Percentiles rank a stretch among this genome's conserved stretches.
Conservation (phyloP, 192 early-diverging fungal species). For the Backusella westeae region DNA sequence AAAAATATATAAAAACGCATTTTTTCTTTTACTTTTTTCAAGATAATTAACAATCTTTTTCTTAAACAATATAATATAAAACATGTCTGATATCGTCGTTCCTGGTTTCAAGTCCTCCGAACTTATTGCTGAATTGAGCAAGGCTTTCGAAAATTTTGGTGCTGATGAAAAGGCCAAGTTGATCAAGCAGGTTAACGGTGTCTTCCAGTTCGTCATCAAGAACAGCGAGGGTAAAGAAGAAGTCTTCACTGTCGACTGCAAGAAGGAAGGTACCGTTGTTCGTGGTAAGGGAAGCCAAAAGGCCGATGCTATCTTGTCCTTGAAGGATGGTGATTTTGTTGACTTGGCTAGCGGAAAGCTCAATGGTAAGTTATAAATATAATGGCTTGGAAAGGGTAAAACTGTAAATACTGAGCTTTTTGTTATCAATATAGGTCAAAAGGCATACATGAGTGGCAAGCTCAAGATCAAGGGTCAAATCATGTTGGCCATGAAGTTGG, state of each 20-base stretch:
- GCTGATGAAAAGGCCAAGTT: constrained; percentile 58
- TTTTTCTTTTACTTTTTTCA: not conserved
- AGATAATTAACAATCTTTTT: not conserved
- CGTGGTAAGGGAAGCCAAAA: constrained; percentile 57
- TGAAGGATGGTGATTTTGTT: constrained; percentile 82
- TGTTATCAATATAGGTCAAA: constrained; percentile 57
- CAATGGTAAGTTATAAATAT: constrained; percentile 56
- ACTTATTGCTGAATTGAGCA: constrained; percentile 71
- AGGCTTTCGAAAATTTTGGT: constrained; percentile 51
- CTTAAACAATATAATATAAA: not conserved
- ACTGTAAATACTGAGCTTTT: not conserved
- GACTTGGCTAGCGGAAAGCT: constrained; percentile 81
- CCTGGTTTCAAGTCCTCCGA: constrained; percentile 74
- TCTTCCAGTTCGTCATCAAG: constrained; percentile 87
- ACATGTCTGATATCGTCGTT: constrained; percentile 37
- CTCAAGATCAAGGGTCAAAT: constrained; percentile 81
- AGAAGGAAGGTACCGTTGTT: constrained; percentile 64
- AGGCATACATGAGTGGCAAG: constrained; percentile 91
- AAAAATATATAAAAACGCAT: not conserved
- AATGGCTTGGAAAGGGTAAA: not conserved
- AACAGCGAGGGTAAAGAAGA: constrained; percentile 66
- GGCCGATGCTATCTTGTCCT: constrained; percentile 71
- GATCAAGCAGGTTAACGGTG: constrained; percentile 73
- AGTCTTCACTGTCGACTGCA: constrained; percentile 85
- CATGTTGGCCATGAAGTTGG: constrained; percentile 72